Evolutionary conservation across 352 stramenopile species (phyloP).

Genomic region (Phytopythium helicoides): DNA sequence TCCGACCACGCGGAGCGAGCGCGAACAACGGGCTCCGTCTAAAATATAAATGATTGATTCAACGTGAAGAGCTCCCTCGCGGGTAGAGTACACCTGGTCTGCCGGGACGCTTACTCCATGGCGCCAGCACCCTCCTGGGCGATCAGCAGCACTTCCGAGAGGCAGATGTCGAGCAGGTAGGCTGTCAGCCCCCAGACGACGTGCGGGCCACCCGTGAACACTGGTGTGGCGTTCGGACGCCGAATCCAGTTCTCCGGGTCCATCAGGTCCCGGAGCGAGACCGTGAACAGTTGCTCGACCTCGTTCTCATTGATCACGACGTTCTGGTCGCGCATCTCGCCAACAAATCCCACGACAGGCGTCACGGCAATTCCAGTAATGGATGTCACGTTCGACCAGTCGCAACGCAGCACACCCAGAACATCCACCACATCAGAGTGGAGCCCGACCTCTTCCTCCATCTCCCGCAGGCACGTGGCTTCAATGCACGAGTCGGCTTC

Average conservation of each 20-base stretch:
- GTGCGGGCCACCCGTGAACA: conserved; percentile 95
- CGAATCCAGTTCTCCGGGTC: conserved; percentile 83
- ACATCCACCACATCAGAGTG: conserved; percentile 81
- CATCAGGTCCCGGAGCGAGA: conserved; percentile 88
- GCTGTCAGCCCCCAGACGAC: conserved; percentile 97
- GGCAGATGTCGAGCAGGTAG: conserved; percentile 93
- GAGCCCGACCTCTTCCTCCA: conserved; percentile 97
- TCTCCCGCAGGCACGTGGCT: conserved; percentile 95
- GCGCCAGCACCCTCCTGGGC: conserved; percentile 3
- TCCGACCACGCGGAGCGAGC: too few relatives aligned
- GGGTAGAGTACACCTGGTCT: too few relatives aligned
- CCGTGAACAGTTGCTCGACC: conserved; percentile 95
- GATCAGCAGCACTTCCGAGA: conserved; percentile 65
- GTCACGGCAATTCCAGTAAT: conserved; percentile 98
- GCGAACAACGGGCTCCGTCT: too few relatives aligned
- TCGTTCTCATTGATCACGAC: conserved; percentile 95
- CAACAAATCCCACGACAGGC: conserved; percentile 95
- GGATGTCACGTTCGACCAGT: conserved; percentile 94
- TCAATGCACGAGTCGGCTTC: conserved; percentile 92
- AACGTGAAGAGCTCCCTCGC: too few relatives aligned
- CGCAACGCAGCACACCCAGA: conserved; percentile 93
- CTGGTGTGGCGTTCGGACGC: conserved; percentile 77
- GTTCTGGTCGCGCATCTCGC: conserved; percentile 89
- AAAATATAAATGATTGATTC: too few relatives aligned
- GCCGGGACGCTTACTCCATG: too few relatives aligned